phyloP scores from a whole-genome alignment of 148 eudicot genomes.

The Fagopyrum tataricum region DNA sequence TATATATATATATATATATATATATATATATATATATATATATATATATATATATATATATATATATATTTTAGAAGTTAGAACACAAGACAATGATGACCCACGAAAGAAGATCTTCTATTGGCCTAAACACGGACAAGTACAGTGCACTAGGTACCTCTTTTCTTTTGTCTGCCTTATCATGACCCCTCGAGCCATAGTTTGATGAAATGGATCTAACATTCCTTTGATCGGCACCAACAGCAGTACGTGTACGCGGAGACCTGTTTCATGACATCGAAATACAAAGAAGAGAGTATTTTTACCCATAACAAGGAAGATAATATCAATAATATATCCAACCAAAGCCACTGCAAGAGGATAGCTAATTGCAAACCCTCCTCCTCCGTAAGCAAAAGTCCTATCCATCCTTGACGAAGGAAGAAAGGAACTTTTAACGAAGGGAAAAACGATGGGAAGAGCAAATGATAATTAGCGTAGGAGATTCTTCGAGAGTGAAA shows the following conservation, averaged over 20 bases:
- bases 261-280: conserved; percentile 29
- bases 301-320: background rate
- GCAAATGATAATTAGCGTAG: no score
- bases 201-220: conserved; percentile 38
- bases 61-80: background rate
- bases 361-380: no score
- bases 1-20: no score
- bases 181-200: conserved; percentile 40
- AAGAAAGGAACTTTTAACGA: no score
- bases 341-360: no score
- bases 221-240: conserved; percentile 30
- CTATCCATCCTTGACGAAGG: no score
- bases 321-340: no score
- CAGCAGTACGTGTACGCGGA: conserved; percentile 22
- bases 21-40: no score
- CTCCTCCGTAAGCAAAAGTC: no score
- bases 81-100: background rate
- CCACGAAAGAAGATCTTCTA: background rate
- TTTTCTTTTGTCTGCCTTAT: conserved; percentile 44
- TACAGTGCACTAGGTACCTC: conserved; percentile 29
- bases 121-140: background rate
- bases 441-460: no score
- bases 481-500: no score
- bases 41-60: no score
- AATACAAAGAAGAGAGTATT: background rate